phyloP scores from a whole-genome alignment of 1,284 basidiomycete genomes.

The Omphalotus olearius region DNA sequence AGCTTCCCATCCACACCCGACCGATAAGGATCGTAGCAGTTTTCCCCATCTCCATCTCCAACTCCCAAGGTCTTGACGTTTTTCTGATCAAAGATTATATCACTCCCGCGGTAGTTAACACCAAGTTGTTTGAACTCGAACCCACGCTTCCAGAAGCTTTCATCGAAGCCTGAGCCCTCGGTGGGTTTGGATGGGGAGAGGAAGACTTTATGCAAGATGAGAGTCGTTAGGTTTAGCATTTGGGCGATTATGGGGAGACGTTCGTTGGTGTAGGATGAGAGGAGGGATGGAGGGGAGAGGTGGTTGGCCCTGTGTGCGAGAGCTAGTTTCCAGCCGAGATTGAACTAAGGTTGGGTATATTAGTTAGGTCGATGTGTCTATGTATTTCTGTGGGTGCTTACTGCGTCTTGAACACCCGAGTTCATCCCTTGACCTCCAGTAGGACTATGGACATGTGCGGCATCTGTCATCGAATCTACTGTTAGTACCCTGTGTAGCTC shows the following conservation, averaged over 20 bases:
- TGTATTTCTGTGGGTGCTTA: neutral
- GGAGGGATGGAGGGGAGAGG: slow-evolving; percentile 18
- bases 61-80: neutral
- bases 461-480: slow-evolving; percentile 14
- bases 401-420: slow-evolving; percentile 23
- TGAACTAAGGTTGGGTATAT: slow-evolving; percentile 11
- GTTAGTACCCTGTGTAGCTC: neutral
- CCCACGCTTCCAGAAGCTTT: slow-evolving; percentile 13
- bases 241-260: slow-evolving; percentile 26
- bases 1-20: slow-evolving; percentile 13
- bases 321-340: slow-evolving; percentile 28
- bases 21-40: slow-evolving; percentile 13
- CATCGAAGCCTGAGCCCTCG: neutral
- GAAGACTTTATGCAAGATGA: slow-evolving; percentile 10
- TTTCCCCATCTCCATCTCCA: neutral
- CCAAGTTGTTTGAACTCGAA: slow-evolving; percentile 25
- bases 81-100: slow-evolving; percentile 25
- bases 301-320: slow-evolving; percentile 20
- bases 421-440: slow-evolving; percentile 24
- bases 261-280: slow-evolving; percentile 23
- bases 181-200: neutral
- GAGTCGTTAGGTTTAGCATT: slow-evolving; percentile 22
- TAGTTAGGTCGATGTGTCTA: neutral
- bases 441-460: slow-evolving; percentile 23
- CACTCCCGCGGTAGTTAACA: slow-evolving; percentile 29